Conservation (phyloP, 2,329 filamentous ascomycete genomes). For the Cytospora piceicola region DNA sequence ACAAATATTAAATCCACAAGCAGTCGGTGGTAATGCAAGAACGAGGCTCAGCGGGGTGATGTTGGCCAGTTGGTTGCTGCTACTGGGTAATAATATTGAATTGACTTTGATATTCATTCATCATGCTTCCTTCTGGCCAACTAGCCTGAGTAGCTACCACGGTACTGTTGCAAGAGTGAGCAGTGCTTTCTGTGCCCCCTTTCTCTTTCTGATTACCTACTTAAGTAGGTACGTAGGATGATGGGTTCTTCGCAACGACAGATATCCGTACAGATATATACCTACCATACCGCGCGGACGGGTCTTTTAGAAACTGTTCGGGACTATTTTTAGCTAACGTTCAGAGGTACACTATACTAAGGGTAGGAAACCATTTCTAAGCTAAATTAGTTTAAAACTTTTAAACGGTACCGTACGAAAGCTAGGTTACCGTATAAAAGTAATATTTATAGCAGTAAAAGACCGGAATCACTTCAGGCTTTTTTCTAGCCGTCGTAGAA, state of each 20-base stretch:
- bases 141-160: background rate
- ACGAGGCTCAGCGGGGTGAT: background rate
- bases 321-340: no score
- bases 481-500: no score
- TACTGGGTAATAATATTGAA: background rate
- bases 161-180: background rate
- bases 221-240: no score
- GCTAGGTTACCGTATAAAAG: no score
- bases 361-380: no score
- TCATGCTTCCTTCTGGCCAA: background rate
- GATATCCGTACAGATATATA: background rate
- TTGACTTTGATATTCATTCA: constrained; percentile 1
- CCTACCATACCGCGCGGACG: no score
- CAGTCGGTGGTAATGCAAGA: background rate
- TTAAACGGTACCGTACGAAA: no score
- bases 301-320: no score
- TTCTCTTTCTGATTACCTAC: background rate
- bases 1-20: constrained; percentile 17
- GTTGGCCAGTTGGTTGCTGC: background rate
- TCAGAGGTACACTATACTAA: no score
- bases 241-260: background rate
- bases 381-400: no score
- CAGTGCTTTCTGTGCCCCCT: background rate
- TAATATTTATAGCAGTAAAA: no score
- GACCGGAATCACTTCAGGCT: no score